Percentiles rank a stretch among this genome's conserved stretches.
These are phyloP conservation scores for Thelephora terrestris DNA, from an alignment of 1,284 basidiomycete genomes.

Conservation along the genomic window DNA sequence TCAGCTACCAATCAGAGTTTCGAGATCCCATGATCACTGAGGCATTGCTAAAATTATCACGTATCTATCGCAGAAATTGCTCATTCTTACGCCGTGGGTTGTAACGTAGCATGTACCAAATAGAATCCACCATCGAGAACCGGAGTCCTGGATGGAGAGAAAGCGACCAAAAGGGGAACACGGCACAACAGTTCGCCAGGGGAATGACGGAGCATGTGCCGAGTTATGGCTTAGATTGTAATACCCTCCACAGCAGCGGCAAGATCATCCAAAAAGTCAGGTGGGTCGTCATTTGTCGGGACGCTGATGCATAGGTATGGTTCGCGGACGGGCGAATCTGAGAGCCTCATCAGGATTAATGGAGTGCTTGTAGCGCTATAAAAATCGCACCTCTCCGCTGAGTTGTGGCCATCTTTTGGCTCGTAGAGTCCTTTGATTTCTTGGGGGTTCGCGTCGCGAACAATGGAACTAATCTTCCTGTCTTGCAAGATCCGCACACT, in stretches of 20 bases:
- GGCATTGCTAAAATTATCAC: not conserved
- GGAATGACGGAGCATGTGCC: too few relatives aligned
- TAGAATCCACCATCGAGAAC: too few relatives aligned
- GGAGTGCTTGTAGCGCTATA: not conserved
- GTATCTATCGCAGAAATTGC: not conserved
- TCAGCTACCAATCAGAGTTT: slow-evolving; percentile 31
- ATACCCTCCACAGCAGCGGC: not conserved
- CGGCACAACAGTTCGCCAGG: too few relatives aligned
- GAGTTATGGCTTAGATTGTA: not conserved
- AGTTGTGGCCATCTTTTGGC: slow-evolving; percentile 34
- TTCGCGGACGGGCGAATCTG: slow-evolving; percentile 27
- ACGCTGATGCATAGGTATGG: slow-evolving; percentile 5
- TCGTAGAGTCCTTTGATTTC: slow-evolving; percentile 28
- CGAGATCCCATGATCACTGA: slow-evolving; percentile 12
- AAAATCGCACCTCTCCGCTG: slow-evolving; percentile 33
- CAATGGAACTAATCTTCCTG: slow-evolving; percentile 44
- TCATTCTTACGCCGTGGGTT: not conserved
- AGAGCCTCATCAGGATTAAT: too few relatives aligned
- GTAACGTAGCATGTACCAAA: slow-evolving; percentile 1
- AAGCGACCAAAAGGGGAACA: too few relatives aligned
- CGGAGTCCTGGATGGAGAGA: too few relatives aligned
- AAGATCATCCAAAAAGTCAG: not conserved
- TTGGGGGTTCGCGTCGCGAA: slow-evolving; percentile 32
- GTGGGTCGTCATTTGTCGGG: slow-evolving; percentile 2
- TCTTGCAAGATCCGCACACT: slow-evolving; percentile 42